phyloP scores from a whole-genome alignment of 106 monocot genomes.

The Dendrobium officinale region DNA sequence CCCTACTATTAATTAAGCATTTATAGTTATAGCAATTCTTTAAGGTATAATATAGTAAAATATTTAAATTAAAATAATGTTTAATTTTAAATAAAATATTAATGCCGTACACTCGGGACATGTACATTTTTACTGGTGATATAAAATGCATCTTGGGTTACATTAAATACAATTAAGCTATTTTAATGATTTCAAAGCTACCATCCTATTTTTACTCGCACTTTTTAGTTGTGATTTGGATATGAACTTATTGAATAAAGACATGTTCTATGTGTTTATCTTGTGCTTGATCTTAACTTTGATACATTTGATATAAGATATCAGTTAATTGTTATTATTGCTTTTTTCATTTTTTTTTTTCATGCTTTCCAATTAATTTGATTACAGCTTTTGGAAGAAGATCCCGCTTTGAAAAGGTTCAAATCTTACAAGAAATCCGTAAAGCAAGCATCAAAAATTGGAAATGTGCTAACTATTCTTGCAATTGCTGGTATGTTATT shows the following conservation, averaged over 20 bases:
- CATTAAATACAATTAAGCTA: not conserved
- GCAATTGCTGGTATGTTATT: conserved; percentile 37
- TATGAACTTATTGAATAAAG: not conserved
- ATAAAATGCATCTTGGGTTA: not conserved
- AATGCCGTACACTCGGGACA: too few relatives aligned
- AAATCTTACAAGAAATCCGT: conserved; percentile 56
- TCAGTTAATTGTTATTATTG: not conserved
- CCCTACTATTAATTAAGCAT: too few relatives aligned
- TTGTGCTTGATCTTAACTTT: not conserved
- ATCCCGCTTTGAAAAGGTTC: conserved; percentile 53
- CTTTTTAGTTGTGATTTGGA: not conserved
- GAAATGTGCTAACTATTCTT: conserved; percentile 34
- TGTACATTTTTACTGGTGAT: not conserved
- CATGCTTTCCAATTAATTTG: not conserved
- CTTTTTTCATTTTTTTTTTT: not conserved
- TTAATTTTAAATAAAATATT: too few relatives aligned
- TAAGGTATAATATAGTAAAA: too few relatives aligned
- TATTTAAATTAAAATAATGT: too few relatives aligned
- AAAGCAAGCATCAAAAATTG: conserved; percentile 50
- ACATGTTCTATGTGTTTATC: not conserved
- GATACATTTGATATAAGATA: not conserved
- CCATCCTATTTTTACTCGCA: not conserved
- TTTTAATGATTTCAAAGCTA: not conserved
- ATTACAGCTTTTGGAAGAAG: conserved; percentile 56
- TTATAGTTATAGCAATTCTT: too few relatives aligned